Evolutionary conservation across 495 filamentous ascomycete species (phyloP), one percentile per base, ranked within the genome.

Genomic region (Filosporella fistucella): DNA sequence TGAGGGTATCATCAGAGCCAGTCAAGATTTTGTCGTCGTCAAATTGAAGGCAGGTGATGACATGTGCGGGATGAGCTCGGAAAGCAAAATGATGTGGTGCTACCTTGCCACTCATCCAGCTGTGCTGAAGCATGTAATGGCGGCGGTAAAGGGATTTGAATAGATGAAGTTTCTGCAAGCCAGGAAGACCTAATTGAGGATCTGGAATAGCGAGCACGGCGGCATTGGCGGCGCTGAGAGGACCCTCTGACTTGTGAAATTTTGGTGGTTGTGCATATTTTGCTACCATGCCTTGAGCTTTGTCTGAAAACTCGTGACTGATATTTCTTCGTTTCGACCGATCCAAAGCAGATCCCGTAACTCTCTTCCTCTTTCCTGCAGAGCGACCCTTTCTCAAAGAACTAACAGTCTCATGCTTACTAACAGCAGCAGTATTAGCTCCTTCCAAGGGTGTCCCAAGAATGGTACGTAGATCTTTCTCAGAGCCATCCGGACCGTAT

Each of bases 1-100:
- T 99, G 49, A 95, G 85, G 9, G 90, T 95, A 62, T 99, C 93
- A 65, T 99, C 93, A 56, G 91, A 96, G 23, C 93, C 93, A 10
- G 94, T 99, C 48, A 99, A 71, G 46, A 99, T 95, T 66, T 97
- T 97, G 68, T 97, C 93, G 23, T 87, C 85, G 56, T 99, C 93
- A 55, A 99, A 97, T 57, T 97, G 91, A 42, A 99, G 74, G 56
- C 93, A 99, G 7, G 93, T 99, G 16, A 99, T 94, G 37, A 99
- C 93, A 67, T 97, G 91, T 4, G 90, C 81, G 45, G 91, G 88
- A 58, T 99, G 93, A 4, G 94, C 93, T 3, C 89, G 82, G 67
- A 99, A 97, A 11, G 94, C 94, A 24, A 97, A 85, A 58, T 99
- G 93, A 48, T 83, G 80, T n/a, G 94, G 93, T 56, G 88, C 86